Conservation (phyloP, 148 eudicot species). For the Camellia granthamiana region DNA sequence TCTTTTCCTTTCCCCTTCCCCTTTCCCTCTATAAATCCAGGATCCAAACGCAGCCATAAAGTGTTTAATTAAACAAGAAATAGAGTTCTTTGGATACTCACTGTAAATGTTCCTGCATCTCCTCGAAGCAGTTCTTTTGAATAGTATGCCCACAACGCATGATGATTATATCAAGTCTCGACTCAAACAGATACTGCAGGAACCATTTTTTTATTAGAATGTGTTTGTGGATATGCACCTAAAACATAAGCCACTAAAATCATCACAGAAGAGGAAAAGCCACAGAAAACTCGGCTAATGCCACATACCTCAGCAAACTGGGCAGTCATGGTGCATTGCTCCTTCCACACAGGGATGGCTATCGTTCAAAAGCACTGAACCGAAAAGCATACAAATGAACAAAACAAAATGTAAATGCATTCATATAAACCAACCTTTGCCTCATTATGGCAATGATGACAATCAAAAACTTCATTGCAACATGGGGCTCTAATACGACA, state of each 20-base stretch:
- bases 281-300: not conserved
- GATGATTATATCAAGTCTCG: slow-evolving; percentile 55
- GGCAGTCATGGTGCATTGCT: slow-evolving; percentile 97
- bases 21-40: too few species aligned
- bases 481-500: slow-evolving; percentile 87
- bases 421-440: slow-evolving; percentile 52
- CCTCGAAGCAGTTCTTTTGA: slow-evolving; percentile 72
- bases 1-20: too few species aligned
- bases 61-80: not conserved
- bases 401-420: not conserved
- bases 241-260: not conserved
- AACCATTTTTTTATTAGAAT: not conserved
- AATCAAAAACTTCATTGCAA: slow-evolving; percentile 80
- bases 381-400: not conserved
- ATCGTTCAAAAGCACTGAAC: slow-evolving; percentile 45
- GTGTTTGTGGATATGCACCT: not conserved
- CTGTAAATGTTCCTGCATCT: slow-evolving; percentile 87
- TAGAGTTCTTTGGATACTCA: slow-evolving; percentile 33
- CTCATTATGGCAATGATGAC: slow-evolving; percentile 93
- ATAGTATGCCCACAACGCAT: slow-evolving; percentile 95
- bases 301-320: slow-evolving; percentile 84
- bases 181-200: slow-evolving; percentile 75
- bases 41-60: too few species aligned
- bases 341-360: slow-evolving; percentile 92
- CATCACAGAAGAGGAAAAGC: not conserved